Evolutionary conservation across 2,329 filamentous ascomycete species (phyloP).

Genomic region (Amauroascus verrucosus): DNA sequence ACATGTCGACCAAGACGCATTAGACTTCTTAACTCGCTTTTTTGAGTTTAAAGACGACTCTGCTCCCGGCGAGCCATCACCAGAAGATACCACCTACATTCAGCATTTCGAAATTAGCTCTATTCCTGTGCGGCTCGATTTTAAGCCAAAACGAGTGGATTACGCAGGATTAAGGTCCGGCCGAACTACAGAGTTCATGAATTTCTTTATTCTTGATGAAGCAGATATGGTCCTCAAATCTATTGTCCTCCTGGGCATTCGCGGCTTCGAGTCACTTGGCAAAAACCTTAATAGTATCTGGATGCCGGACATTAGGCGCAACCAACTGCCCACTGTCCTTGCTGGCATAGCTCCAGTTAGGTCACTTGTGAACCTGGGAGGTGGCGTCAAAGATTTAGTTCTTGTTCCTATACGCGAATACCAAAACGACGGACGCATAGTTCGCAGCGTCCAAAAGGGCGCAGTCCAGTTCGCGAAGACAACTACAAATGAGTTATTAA

Average conservation of each 20-base stretch:
- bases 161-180: conserved; percentile 87
- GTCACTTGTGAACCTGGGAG: conserved; percentile 81
- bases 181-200: conserved; percentile 96
- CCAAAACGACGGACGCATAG: conserved; percentile 80
- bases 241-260: conserved; percentile 84
- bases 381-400: conserved; percentile 74
- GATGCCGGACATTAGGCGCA: conserved; percentile 84
- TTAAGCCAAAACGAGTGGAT: conserved; percentile 97
- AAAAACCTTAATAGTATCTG: conserved; percentile 89
- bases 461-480: conserved; percentile 83
- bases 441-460: conserved; percentile 86
- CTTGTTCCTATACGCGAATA: conserved; percentile 89
- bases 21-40: conserved; percentile 94
- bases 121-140: conserved; percentile 78
- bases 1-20: conserved; percentile 92
- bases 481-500: conserved; percentile 87
- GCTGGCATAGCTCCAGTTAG: conserved; percentile 84
- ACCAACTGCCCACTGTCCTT: conserved; percentile 80
- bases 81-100: conserved; percentile 70
- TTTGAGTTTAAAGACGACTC: conserved; percentile 91
- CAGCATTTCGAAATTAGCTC: conserved; percentile 81
- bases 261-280: conserved; percentile 81
- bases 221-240: conserved; percentile 77
- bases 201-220: conserved; percentile 86
- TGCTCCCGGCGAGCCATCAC: conserved; percentile 36